Percentiles rank a stretch among this genome's conserved stretches.
Conservation (phyloP, 176 grass and related monocot species). For the Eleusine coracana region DNA sequence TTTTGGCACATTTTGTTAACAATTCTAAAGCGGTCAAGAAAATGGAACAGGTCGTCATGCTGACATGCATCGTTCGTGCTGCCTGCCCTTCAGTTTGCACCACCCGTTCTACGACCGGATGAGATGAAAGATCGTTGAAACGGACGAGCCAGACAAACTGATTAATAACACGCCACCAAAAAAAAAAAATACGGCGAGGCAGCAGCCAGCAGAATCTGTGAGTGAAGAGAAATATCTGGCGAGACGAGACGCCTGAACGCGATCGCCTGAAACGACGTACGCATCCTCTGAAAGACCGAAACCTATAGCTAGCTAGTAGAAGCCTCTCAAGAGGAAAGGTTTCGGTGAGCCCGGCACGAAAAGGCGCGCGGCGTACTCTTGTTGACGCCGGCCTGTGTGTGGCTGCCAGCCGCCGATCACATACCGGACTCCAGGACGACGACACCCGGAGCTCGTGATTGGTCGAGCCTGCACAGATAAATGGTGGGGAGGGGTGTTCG, state of each 20-base stretch:
- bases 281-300: not conserved
- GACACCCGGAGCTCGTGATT: not conserved
- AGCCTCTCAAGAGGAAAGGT: slow-evolving; percentile 5
- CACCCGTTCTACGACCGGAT: not conserved
- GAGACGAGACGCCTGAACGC: slow-evolving; percentile 10
- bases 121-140: not conserved
- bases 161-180: too few species aligned
- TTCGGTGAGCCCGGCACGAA: not conserved
- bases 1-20: not conserved
- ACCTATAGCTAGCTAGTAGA: not conserved
- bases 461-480: not conserved
- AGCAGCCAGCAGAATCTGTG: not conserved
- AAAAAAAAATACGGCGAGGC: not conserved
- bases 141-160: not conserved
- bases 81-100: not conserved
- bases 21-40: not conserved
- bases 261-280: slow-evolving; percentile 3
- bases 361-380: slow-evolving; percentile 26
- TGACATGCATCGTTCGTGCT: not conserved
- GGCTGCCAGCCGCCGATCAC: slow-evolving; percentile 5
- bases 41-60: not conserved
- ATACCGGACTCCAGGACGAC: not conserved
- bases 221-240: slow-evolving; percentile 27
- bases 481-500: not conserved
- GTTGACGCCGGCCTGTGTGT: not conserved